phyloP scores from a whole-genome alignment of 1,284 basidiomycete species.

The Leccinum angustisporum region DNA sequence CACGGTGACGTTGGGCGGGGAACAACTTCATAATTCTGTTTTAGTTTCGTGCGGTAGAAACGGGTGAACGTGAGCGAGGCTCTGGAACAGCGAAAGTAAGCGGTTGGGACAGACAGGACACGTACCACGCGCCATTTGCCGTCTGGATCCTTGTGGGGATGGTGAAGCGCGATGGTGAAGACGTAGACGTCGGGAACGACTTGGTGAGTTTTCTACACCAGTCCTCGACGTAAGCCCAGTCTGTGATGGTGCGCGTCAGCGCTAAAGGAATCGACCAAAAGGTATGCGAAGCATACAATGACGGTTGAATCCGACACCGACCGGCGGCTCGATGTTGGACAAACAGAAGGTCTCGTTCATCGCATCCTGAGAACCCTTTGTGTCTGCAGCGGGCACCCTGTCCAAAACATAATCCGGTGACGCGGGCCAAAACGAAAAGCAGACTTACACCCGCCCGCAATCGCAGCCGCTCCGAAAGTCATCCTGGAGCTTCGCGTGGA shows the following conservation, averaged over 20 bases:
- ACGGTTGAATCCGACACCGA: constrained; percentile 95
- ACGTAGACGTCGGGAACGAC: constrained; percentile 93
- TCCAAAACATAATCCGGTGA: not conserved
- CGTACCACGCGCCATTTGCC: constrained; percentile 94
- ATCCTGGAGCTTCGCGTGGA: no score
- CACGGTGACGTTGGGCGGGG: constrained; percentile 86
- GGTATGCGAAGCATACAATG: constrained; percentile 70
- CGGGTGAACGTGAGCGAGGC: not conserved
- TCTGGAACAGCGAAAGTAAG: not conserved
- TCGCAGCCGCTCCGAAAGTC: no score
- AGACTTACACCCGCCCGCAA: no score
- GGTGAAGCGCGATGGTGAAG: constrained; percentile 97
- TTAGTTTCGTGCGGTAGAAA: not conserved
- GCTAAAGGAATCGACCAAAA: no score
- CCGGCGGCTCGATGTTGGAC: constrained; percentile 86
- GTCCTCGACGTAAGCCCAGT: constrained; percentile 96
- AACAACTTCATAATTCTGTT: constrained; percentile 90
- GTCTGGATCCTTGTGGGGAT: constrained; percentile 81
- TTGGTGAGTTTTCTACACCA: constrained; percentile 90
- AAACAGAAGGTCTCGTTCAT: constrained; percentile 98
- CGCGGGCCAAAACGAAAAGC: no score
- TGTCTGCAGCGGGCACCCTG: constrained; percentile 97
- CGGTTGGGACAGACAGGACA: constrained; percentile 15
- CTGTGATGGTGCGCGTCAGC: constrained; percentile 39
- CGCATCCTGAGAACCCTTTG: constrained; percentile 85